Percentiles rank a stretch among this genome's conserved stretches.
Conservation (phyloP, 805 yeast species). For the Kregervanrija delftensis region DNA sequence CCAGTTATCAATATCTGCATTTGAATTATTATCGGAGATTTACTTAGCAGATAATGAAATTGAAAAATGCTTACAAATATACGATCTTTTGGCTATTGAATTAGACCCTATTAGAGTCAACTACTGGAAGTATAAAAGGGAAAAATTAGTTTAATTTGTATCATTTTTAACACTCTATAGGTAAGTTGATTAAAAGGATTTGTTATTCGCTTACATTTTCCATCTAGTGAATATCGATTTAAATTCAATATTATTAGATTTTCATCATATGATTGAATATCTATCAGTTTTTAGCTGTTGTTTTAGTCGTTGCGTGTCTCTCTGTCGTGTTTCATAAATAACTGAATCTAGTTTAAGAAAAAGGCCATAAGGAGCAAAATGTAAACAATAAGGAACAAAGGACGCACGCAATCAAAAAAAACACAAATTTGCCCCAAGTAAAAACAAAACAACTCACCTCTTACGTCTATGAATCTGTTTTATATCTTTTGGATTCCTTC, state of each 20-base stretch:
- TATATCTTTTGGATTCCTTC: background rate
- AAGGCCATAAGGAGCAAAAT: no score
- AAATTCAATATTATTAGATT: no score
- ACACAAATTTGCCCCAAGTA: no score
- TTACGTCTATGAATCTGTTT: background rate
- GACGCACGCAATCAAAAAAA: no score
- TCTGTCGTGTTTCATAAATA: no score
- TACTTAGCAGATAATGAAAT: conserved; percentile 27
- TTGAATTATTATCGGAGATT: conserved; percentile 54
- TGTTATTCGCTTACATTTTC: conserved; percentile 1
- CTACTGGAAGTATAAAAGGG: conserved; percentile 22
- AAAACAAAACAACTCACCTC: no score
- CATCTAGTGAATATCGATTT: no score
- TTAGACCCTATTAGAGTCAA: conserved; percentile 25
- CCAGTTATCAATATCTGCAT: conserved; percentile 48
- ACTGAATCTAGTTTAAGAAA: no score
- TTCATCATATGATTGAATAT: no score
- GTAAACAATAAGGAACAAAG: no score
- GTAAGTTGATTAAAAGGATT: conserved; percentile 4
- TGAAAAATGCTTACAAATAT: conserved; percentile 36
- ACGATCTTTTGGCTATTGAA: conserved; percentile 40
- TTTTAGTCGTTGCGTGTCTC: no score
- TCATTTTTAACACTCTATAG: conserved; percentile 2
- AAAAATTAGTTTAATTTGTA: background rate
- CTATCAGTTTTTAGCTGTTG: no score